Evolutionary conservation across 1,284 basidiomycete genomes (phyloP).

Genomic region (Ustilago cynodontis): DNA sequence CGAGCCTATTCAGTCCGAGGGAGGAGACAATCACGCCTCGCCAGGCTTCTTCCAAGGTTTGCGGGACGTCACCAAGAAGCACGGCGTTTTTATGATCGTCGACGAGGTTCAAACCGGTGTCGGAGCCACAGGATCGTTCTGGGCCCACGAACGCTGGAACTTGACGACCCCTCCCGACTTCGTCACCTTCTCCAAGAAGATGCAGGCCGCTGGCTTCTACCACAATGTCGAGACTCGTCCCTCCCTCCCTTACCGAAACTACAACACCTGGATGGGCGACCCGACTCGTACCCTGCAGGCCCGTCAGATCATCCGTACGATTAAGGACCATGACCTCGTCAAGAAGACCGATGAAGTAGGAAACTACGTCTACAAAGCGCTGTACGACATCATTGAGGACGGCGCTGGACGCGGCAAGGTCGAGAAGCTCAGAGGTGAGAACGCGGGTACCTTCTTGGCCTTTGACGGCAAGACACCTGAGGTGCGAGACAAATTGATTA

Average conservation of each 20-base stretch:
- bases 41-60: conserved; percentile 73
- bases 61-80: conserved; percentile 71
- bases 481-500: conserved; percentile 72
- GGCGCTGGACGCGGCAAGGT: conserved; percentile 58
- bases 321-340: conserved; percentile 71
- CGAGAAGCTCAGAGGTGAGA: conserved; percentile 72
- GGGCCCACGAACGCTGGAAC: conserved; percentile 75
- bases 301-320: conserved; percentile 72
- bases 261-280: conserved; percentile 71
- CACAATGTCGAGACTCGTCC: conserved; percentile 73
- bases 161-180: conserved; percentile 73
- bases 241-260: conserved; percentile 73
- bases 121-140: conserved; percentile 74
- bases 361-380: conserved; percentile 66
- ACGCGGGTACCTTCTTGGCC: conserved; percentile 73
- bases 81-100: conserved; percentile 74
- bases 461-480: conserved; percentile 71
- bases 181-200: conserved; percentile 73
- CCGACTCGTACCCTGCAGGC: conserved; percentile 74
- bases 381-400: conserved; percentile 65
- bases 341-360: conserved; percentile 70
- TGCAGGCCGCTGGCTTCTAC: conserved; percentile 72
- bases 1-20: conserved; percentile 75
- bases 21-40: conserved; percentile 75
- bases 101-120: conserved; percentile 75